Base-by-base conservation (phyloP, 495 filamentous ascomycete species). In the Hyaloscypha hepaticicola region DNA sequence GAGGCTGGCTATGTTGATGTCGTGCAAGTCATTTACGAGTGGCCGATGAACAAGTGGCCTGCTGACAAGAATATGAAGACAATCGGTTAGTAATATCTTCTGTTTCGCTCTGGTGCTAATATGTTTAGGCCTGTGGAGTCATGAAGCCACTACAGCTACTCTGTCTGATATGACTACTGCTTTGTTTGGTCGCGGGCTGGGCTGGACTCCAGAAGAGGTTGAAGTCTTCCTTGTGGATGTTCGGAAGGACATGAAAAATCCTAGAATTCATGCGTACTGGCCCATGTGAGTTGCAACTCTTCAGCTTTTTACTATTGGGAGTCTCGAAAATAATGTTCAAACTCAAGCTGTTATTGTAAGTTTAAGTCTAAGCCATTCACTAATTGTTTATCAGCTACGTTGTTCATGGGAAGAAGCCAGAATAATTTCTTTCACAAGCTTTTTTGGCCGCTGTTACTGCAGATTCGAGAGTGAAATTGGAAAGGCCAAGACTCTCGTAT, bases 1-100 rank as follows among this genome's bases (percentile, higher is more conserved):
- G 75, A 78, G 7, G 77, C 74, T 9, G 84, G 85, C 0, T 87
- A 84, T 64, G 70, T 77, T 5, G 80, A 85, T 56, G 78, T 85
- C 21, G 64, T 57, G 8, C 77, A 83, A 60, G 72, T 72, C 16
- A 50, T 53, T 38, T 69, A 63, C 59, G 70, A 70, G 34, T 71
- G 69, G 68, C 82, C 83, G 0, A 79, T 79, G 67, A 80, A 79
- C 62, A 74, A 75, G 22, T 86, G 83, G 83, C 74, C 83, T 14
- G 78, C 77, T 34, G 79, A 82, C 58, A 72, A 73, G 22, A 61
- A 29, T 1, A 50, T 50, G 24, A 51, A 61, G 41, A 41, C 50
- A 48, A 26, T 61, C 11, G 58, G 58, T 50, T 51, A 5, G 45
- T 33, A 60, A 2, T 16, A 21, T 24, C 24, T 48, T 12, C 21